These are phyloP conservation scores for Colletotrichum sp. DNA, from an alignment of 2,329 filamentous ascomycete species.

Conservation along the genomic window DNA sequence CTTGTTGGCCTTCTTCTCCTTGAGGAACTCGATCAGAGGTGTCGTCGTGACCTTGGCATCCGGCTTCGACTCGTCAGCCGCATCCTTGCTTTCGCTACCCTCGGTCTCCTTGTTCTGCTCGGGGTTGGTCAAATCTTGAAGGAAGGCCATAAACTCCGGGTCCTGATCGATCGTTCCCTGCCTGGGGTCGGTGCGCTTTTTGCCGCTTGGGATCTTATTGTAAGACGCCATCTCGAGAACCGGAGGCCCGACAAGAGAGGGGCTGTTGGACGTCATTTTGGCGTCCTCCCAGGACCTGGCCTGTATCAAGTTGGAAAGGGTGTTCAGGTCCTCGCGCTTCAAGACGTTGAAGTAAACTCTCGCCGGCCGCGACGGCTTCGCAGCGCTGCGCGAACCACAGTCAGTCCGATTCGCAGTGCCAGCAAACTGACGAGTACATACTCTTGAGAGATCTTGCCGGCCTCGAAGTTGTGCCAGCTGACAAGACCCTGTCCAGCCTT, in stretches of 20 bases:
- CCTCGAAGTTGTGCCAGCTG: conserved; percentile 76
- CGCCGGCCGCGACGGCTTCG: conserved; percentile 82
- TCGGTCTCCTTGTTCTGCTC: conserved; percentile 54
- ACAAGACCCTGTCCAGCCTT: conserved; percentile 79
- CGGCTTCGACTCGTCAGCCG: conserved; percentile 52
- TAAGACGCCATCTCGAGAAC: conserved; percentile 83
- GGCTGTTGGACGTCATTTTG: conserved; percentile 74
- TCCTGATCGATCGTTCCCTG: conserved; percentile 98
- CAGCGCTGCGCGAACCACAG: conserved; percentile 58
- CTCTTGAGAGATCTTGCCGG: conserved; percentile 82
- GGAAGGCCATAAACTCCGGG: conserved; percentile 91
- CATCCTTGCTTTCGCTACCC: conserved; percentile 45
- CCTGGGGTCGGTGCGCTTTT: conserved; percentile 78
- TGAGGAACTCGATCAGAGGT: conserved; percentile 86
- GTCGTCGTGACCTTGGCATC: conserved; percentile 77
- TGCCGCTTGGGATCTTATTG: conserved; percentile 79
- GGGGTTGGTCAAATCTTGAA: conserved; percentile 83
- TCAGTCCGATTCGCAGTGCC: background rate
- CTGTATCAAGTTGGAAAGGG: conserved; percentile 75
- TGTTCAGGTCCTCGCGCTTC: conserved; percentile 70
- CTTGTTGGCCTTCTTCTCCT: conserved; percentile 87
- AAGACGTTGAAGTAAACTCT: conserved; percentile 84
- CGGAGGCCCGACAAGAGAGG: conserved; percentile 79
- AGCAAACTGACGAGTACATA: conserved; percentile 47
- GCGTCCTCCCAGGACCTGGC: conserved; percentile 79